These are phyloP conservation scores for Botrytis paeoniae DNA, from an alignment of 2,329 filamentous ascomycete genomes.

Conservation along the genomic window DNA sequence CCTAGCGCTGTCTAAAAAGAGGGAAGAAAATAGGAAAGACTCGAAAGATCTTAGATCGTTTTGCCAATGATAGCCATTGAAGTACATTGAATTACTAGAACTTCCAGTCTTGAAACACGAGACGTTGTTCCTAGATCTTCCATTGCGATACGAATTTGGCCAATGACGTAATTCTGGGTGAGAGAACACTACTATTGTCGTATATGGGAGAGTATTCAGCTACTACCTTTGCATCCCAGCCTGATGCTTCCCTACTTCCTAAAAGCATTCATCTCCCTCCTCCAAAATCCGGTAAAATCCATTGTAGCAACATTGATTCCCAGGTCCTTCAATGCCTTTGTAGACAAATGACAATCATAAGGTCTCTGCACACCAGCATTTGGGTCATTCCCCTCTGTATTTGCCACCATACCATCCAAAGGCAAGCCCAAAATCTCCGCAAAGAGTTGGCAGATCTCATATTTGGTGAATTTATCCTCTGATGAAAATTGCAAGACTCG, in stretches of 20 bases:
- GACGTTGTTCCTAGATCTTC: neutral
- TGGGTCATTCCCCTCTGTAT: slow-evolving; percentile 69
- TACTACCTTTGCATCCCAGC: neutral
- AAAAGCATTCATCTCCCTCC: slow-evolving; percentile 58
- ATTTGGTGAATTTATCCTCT: slow-evolving; percentile 85
- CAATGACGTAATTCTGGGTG: neutral
- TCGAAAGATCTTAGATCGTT: too few species aligned
- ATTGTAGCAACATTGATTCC: slow-evolving; percentile 72
- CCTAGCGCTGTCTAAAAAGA: neutral
- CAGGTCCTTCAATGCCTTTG: slow-evolving; percentile 65
- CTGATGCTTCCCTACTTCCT: slow-evolving; percentile 29
- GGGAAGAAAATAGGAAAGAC: neutral
- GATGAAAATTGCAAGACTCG: slow-evolving; percentile 78
- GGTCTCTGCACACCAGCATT: slow-evolving; percentile 72
- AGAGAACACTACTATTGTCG: neutral
- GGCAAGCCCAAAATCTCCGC: slow-evolving; percentile 76
- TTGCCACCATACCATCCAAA: slow-evolving; percentile 63
- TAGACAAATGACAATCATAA: slow-evolving; percentile 86
- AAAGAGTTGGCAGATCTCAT: slow-evolving; percentile 77
- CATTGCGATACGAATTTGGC: neutral
- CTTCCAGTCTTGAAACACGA: neutral
- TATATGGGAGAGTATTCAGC: neutral
- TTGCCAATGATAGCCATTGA: neutral
- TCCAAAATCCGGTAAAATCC: slow-evolving; percentile 82
- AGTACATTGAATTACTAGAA: neutral